phyloP scores from a whole-genome alignment of 352 stramenopile genomes.

The Phytopythium ostracodes region DNA sequence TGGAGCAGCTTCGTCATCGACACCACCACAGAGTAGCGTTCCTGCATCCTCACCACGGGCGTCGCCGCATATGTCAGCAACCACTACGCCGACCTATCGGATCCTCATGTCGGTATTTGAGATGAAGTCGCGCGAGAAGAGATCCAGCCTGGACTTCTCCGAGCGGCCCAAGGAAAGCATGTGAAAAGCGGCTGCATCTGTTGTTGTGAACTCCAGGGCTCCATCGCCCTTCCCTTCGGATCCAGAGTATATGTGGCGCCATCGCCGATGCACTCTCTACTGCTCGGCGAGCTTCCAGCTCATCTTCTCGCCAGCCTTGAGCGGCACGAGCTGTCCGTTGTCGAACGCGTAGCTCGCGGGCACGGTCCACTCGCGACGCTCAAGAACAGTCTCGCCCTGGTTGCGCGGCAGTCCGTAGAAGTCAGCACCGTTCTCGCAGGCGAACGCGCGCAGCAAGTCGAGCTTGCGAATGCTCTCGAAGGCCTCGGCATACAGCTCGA shows the following conservation, averaged over 20 bases:
- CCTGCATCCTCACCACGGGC: conserved; percentile 1
- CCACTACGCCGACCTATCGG: conserved; percentile 26
- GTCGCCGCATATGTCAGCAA: not conserved
- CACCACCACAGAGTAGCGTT: conserved; percentile 4
- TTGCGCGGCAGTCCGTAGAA: conserved; percentile 97
- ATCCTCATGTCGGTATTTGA: conserved; percentile 63
- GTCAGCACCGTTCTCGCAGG: conserved; percentile 92
- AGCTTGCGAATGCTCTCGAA: conserved; percentile 94
- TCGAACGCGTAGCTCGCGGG: conserved; percentile 91
- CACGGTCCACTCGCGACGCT: conserved; percentile 89
- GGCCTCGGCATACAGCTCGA: conserved; percentile 97
- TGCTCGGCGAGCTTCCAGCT: conserved; percentile 68
- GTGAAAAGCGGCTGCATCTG: conserved; percentile 1
- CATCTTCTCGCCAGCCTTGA: conserved; percentile 92
- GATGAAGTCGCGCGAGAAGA: conserved; percentile 56
- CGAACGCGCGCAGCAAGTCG: conserved; percentile 94
- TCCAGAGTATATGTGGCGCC: not conserved
- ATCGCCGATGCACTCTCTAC: not conserved
- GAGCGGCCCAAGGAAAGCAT: conserved; percentile 9
- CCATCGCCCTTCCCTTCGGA: not conserved
- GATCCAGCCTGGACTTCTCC: conserved; percentile 35
- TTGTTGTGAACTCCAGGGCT: not conserved
- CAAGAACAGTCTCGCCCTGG: conserved; percentile 77
- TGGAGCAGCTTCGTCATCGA: conserved; percentile 6
- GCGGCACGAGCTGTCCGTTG: conserved; percentile 78